Evolutionary conservation across 441 rosid genomes (phyloP), one percentile per base, ranked within the genome.

Genomic region (Adansonia madagascariensis): DNA sequence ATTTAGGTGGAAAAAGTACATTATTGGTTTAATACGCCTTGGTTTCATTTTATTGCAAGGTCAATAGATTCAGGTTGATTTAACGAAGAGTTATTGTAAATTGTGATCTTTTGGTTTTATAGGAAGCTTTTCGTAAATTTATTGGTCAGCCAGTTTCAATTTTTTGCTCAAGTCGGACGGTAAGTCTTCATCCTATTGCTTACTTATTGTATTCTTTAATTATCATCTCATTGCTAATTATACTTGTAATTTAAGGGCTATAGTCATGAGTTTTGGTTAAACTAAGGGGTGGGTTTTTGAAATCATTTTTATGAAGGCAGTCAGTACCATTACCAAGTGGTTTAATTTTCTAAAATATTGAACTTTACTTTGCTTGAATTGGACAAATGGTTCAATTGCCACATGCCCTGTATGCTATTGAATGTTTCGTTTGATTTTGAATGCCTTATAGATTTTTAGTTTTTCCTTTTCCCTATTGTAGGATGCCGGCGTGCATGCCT

Each of bases 401-500:
- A 24, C 60, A 66, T 50, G 22, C 39, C 20, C 14, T 7, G 22
- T 3, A 14, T 70, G 44, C 60, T 27, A 3, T n/a, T 31, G 8
- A 14, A 44, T 61, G 31, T 41, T 44, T 41, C 0, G 8, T 61
- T 75, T 71, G n/a, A 14, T 50, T 50, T 27, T 8, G 65, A 65
- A 27, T 68, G 24, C 77, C 77, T 70, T 68, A 9, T 44, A 70
- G 66, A 78, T 77, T 77, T 78, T 65, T 57, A 78, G 68, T 55
- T 64, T 24, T 75, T 65, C 10, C 69, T 15, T 6, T 60, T 62
- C 4, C 46, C 73, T 17, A 44, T 76, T 84, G 75, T 84, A 96
- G 99, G 99, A 96, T 87, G 94, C 98, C 8, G 99, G 99, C 70
- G 99, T 96, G n/a, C 99, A 96, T 84, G 98, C 99, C 68, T 82